Base-by-base conservation (phyloP, 2,329 filamentous ascomycete genomes). In the Aspergillus pseudoviridinutans region DNA sequence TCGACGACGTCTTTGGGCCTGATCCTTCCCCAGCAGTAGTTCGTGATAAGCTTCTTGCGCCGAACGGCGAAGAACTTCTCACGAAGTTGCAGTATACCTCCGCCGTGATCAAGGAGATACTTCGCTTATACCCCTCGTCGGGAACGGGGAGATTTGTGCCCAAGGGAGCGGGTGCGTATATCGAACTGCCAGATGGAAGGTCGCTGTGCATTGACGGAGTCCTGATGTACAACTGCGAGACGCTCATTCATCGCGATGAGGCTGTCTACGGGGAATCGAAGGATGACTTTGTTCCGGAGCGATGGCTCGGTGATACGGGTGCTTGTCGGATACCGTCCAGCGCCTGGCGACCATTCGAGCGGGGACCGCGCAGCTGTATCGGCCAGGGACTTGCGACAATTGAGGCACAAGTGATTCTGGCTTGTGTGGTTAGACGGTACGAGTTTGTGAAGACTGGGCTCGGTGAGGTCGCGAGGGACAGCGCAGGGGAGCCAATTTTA, bases 341-440 rank as follows among this genome's bases (percentile, higher is more conserved):
- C 46, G 80, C 79, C 1, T 81, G 74, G 73, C 69, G 79, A 10
- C 72, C 78, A 0, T 82, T 82, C 64, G 77, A 78, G 53, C 74
- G 76, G 49, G 78, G 79, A 1, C 71, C 73, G 1, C 67, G 79
- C 5, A 77, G 74, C 27, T 82, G 80, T 60, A 73, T 82, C 17
- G 80, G 80, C 2, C 76, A 80, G 59, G 74, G 77, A 42, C 66
- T 82, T 17, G 79, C 79, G 0, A 74, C 78, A 64, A 69, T 80
- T 22, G 78, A 81, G 64, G 51, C 42, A 2, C 28, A 49, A 1
- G 35, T 57, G 4, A 51, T 53, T 4, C 20, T 61, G 9, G 56
- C 59, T 6, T 52, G 46, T 32, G 44, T n/a, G 3, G 41, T 53
- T 1, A 5, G 56, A 14, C 41, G 49, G 25, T 57, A 54, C 38